Base-by-base conservation (phyloP, 2,329 filamentous ascomycete species). In the Hirsutella minnesotensis region DNA sequence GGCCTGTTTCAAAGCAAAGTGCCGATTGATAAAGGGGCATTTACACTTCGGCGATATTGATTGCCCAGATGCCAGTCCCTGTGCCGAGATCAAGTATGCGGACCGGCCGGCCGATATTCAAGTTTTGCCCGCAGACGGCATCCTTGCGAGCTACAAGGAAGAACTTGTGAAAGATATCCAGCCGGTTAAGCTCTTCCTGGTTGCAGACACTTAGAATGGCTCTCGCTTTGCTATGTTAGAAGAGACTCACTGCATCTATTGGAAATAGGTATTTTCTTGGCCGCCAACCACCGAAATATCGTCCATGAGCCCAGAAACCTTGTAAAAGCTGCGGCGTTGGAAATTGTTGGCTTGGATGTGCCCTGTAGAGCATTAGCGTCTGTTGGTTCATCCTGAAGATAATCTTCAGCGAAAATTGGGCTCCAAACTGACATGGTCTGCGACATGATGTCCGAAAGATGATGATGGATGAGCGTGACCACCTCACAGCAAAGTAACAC, bases 41-140 rank as follows among this genome's bases (percentile, higher is more conserved):
- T 65, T 68, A 86, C 75, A 84, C 48, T 49, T 63, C 80, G 48
- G 84, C 83, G 64, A 95, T 83, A 51, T 90, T 83, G 53, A 94
- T 85, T 34, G 83, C 78, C 90, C 90, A 96, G 47, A 94, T 90
- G 33, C 87, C 88, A 1, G 87, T 94, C 18, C 89, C 90, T 49
- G 83, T 89, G 35, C 88, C 90, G 42, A 95, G 57, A 54, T 83
- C 79, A 35, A 83, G 57, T 39, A 83, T 69, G 40, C 66, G 62
- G 24, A 55, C 56, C 4, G 37, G 42, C 38, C 42, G 46, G 18
- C 46, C 45, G 35, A 21, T 47, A 41, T 38, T 42, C 20, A 53
- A 48, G 27, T 34, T 48, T 43, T 46, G 44, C 22, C 42, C 49
- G 43, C 44, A 60, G 2, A 56, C 49, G 27, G 51, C 52, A 2